These are phyloP conservation scores for Leccinum arenicola DNA, from an alignment of 768 basidiomycete species.

Conservation along the genomic window DNA sequence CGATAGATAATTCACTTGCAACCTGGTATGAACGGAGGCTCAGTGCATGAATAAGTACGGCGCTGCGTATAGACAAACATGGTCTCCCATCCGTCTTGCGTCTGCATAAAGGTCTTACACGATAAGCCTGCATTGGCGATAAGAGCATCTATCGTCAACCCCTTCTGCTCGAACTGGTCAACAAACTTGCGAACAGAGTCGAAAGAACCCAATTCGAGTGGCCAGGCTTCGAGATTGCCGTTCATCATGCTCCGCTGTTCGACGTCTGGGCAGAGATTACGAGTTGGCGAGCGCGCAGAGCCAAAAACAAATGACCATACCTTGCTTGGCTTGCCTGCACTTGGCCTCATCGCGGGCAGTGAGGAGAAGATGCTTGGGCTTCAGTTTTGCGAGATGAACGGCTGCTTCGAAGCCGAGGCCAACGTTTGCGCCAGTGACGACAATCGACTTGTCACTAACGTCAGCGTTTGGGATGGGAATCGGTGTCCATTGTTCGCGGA, in stretches of 20 bases:
- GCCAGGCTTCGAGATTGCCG: conserved; percentile 28
- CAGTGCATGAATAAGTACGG: not conserved
- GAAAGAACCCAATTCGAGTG: conserved; percentile 34
- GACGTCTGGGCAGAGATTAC: conserved; percentile 11
- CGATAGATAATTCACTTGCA: conserved; percentile 37
- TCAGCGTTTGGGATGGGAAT: conserved; percentile 24
- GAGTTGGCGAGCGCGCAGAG: not conserved
- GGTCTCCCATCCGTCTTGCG: conserved; percentile 37
- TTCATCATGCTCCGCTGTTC: conserved; percentile 9
- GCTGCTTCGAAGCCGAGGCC: conserved; percentile 32
- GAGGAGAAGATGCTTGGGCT: conserved; percentile 24
- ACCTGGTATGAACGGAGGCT: conserved; percentile 12
- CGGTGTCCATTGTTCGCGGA: conserved; percentile 29
- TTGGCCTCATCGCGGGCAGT: conserved; percentile 25
- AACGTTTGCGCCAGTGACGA: conserved; percentile 28
- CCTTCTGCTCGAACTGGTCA: conserved; percentile 27
- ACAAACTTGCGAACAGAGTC: conserved; percentile 33
- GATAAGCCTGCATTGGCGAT: conserved; percentile 32
- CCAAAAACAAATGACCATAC: conserved; percentile 6
- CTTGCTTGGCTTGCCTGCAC: conserved; percentile 16
- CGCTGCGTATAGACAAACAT: conserved; percentile 23
- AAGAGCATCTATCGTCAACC: conserved; percentile 26
- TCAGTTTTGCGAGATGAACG: conserved; percentile 25
- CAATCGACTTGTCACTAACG: conserved; percentile 21
- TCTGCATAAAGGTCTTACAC: conserved; percentile 19